Evolutionary conservation across 139 green algal species (phyloP).

Genomic region (Micromonas pusilla): DNA sequence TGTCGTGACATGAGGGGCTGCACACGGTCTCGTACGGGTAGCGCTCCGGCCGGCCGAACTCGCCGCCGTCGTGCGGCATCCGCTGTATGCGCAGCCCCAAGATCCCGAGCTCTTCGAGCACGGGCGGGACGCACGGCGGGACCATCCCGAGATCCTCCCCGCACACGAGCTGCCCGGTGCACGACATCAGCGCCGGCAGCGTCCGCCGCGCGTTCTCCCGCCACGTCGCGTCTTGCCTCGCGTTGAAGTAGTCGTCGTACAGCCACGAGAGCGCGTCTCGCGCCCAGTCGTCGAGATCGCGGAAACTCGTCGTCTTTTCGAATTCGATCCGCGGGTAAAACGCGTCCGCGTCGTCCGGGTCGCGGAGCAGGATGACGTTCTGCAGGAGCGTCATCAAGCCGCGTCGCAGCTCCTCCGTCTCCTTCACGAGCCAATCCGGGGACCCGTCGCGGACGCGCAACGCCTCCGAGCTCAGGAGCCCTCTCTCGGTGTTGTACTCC

Average conservation of each 20-base stretch:
- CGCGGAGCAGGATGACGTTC: constrained; percentile 57
- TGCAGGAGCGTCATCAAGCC: constrained; percentile 71
- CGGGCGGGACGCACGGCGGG: constrained; percentile 76
- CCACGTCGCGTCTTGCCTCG: constrained; percentile 70
- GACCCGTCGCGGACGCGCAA: constrained; percentile 45
- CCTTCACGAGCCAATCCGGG: constrained; percentile 56
- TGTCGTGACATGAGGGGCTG: constrained; percentile 86
- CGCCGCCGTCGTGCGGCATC: constrained; percentile 35
- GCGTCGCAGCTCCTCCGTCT: constrained; percentile 41
- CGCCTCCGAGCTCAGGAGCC: constrained; percentile 31
- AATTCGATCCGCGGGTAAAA: constrained; percentile 68
- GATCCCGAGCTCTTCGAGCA: constrained; percentile 72
- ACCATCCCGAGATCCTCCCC: constrained; percentile 92
- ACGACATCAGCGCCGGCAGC: constrained; percentile 69
- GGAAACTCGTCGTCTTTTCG: constrained; percentile 60
- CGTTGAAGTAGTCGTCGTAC: constrained; percentile 85
- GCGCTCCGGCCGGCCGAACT: constrained; percentile 59
- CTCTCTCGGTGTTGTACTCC: constrained; percentile 48
- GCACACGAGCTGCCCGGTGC: constrained; percentile 84
- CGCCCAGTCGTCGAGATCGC: constrained; percentile 48
- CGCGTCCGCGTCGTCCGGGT: constrained; percentile 50
- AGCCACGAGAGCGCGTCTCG: constrained; percentile 53
- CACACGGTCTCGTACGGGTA: constrained; percentile 79
- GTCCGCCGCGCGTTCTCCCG: constrained; percentile 60
- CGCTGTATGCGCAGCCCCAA: constrained; percentile 54